Conservation (phyloP, 2,329 filamentous ascomycete genomes). For the Parascedosporium putredinis region DNA sequence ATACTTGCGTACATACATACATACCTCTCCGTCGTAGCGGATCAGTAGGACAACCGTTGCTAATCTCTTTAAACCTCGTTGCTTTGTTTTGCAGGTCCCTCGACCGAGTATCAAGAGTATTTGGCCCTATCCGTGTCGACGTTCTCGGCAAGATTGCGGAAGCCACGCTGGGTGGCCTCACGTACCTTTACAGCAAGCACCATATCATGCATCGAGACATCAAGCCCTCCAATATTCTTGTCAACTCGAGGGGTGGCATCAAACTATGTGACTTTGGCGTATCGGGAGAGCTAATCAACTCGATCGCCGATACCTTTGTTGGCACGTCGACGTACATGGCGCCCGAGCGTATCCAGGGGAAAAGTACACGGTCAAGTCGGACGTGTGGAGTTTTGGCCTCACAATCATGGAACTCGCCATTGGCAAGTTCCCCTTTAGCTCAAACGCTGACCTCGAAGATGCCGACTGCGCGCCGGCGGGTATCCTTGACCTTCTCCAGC, state of each 20-base stretch:
- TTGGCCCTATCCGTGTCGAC: constrained; percentile 90
- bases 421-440: constrained; percentile 88
- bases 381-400: constrained; percentile 96
- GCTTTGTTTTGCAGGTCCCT: constrained; percentile 54
- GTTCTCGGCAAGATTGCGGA: constrained; percentile 97
- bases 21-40: too few species aligned
- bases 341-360: constrained; percentile 95
- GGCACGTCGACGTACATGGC: constrained; percentile 99
- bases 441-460: constrained; percentile 60
- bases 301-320: constrained; percentile 95
- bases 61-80: too few species aligned
- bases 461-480: constrained; percentile 78
- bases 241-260: constrained; percentile 89
- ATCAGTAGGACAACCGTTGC: too few species aligned
- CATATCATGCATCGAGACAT: constrained; percentile 99
- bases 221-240: constrained; percentile 94
- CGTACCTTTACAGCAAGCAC: constrained; percentile 89
- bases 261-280: constrained; percentile 98
- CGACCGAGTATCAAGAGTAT: constrained; percentile 86
- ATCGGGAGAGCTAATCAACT: constrained; percentile 96
- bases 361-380: constrained; percentile 94
- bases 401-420: constrained; percentile 96
- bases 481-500: constrained; percentile 89
- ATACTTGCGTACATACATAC: too few species aligned
- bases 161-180: constrained; percentile 83